Conservation (phyloP, 805 yeast genomes). For the Lipomyces lipofer region DNA sequence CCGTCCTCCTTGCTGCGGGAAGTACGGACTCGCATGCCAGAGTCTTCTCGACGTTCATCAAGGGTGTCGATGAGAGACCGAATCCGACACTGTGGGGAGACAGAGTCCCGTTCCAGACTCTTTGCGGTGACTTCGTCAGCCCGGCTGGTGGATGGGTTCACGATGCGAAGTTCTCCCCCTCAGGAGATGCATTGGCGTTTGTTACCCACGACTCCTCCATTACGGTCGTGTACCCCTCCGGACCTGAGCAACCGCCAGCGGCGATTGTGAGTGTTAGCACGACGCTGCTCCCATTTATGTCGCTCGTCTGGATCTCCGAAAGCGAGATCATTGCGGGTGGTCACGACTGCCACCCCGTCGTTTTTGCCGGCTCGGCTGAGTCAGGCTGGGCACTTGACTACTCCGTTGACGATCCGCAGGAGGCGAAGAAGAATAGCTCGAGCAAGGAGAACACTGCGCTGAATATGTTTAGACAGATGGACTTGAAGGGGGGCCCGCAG, state of each 20-base stretch:
- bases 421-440: slow-evolving; percentile 45
- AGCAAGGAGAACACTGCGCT: slow-evolving; percentile 55
- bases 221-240: slow-evolving; percentile 74
- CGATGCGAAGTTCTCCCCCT: slow-evolving; percentile 80
- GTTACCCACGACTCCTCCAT: slow-evolving; percentile 87
- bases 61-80: slow-evolving; percentile 84
- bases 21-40: slow-evolving; percentile 92
- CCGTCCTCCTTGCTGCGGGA: slow-evolving; percentile 83
- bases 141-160: slow-evolving; percentile 88
- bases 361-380: slow-evolving; percentile 65
- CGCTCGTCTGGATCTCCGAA: slow-evolving; percentile 69
- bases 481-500: slow-evolving; percentile 78
- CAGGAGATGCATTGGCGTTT: slow-evolving; percentile 74
- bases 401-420: slow-evolving; percentile 60
- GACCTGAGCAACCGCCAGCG: slow-evolving; percentile 62
- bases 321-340: slow-evolving; percentile 82
- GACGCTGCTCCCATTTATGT: slow-evolving; percentile 74
- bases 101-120: slow-evolving; percentile 88
- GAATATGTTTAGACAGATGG: slow-evolving; percentile 93
- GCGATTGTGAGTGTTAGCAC: slow-evolving; percentile 62
- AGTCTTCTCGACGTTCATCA: slow-evolving; percentile 84
- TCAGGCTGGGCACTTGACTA: slow-evolving; percentile 58
- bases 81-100: slow-evolving; percentile 88
- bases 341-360: slow-evolving; percentile 85
- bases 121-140: slow-evolving; percentile 76